These are phyloP conservation scores for Trifolium repens DNA, from an alignment of 306 rosid genomes.

Conservation along the genomic window DNA sequence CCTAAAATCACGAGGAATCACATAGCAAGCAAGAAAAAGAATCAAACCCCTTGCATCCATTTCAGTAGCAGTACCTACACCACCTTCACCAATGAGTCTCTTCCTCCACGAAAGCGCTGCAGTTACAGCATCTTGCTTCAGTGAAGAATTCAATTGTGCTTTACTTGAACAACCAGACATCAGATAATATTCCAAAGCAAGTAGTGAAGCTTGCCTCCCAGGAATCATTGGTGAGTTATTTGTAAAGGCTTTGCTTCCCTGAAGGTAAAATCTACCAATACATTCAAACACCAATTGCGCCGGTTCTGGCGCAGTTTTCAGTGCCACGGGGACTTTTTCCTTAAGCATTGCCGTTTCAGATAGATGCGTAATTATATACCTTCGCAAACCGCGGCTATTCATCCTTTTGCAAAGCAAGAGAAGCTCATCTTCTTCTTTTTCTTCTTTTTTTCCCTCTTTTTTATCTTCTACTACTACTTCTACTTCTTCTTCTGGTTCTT, in stretches of 20 bases:
- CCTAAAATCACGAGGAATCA: slow-evolving; percentile 49
- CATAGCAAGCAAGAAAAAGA: slow-evolving; percentile 57
- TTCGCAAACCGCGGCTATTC: slow-evolving; percentile 63
- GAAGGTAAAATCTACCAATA: slow-evolving; percentile 64
- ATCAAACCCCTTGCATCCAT: slow-evolving; percentile 68
- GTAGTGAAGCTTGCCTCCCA: slow-evolving; percentile 56
- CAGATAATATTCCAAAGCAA: slow-evolving; percentile 55
- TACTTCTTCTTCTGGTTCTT: background rate
- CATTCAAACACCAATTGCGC: slow-evolving; percentile 59
- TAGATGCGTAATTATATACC: slow-evolving; percentile 42
- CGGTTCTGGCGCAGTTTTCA: slow-evolving; percentile 55
- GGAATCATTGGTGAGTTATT: slow-evolving; percentile 52
- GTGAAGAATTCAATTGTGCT: slow-evolving; percentile 22
- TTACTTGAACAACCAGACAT: slow-evolving; percentile 50
- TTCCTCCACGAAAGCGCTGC: slow-evolving; percentile 63
- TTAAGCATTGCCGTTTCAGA: slow-evolving; percentile 42
- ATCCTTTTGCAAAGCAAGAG: slow-evolving; percentile 48
- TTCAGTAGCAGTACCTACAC: slow-evolving; percentile 50
- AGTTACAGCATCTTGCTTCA: slow-evolving; percentile 47
- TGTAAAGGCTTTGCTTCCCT: slow-evolving; percentile 60
- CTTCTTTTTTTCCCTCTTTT: background rate
- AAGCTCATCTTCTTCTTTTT: slow-evolving; percentile 35
- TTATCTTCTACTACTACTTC: background rate
- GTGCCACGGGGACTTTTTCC: slow-evolving; percentile 50
- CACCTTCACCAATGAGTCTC: slow-evolving; percentile 57